Base-by-base conservation (phyloP, 306 rosid species). In the Quercus engelmannii region DNA sequence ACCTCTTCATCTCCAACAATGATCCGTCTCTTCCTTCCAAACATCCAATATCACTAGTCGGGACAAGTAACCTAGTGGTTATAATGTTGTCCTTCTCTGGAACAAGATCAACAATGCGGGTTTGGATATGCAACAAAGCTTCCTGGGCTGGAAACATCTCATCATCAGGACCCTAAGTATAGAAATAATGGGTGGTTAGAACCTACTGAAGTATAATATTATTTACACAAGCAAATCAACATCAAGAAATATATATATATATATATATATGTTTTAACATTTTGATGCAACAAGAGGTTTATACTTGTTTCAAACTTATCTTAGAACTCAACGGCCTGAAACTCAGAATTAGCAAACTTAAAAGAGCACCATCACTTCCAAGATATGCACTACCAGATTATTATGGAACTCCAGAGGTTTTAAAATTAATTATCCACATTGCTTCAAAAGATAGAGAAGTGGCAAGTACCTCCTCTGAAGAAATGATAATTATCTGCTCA, bases 91-190 rank as follows among this genome's bases (percentile, higher is more conserved):
- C 98, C 76, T 85, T 86, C 59, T 93, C 99, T 23, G 91, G 92
- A 76, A 83, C 81, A 56, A 95, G 97, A 90, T 96, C 97, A 2
- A 88, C 96, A 73, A 96, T 96, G 77, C 87, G 89, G 65, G 89
- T 85, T 88, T 96, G 99, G 82, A 96, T 88, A 86, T 96, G 99
- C 87, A 96, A 82, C 86, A 96, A 83, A 87, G 99, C 99, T 86
- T 96, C 99, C 87, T 96, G 99, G 73, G 99, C 99, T 67, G 99
- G 99, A 88, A 96, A 96, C 74, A 96, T 86, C 90, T 87, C 92
- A 71, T 96, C 96, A 82, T 96, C 96, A 62, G 99, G 99, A 76
- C 92, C 98, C 99, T 95, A 72, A 33, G 65, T 28, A 74, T 78
- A 82, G 17, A 82, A 78, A 77, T 77, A 82, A 83, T 26, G 54